These are phyloP conservation scores for Trifolium repens DNA, from an alignment of 306 rosid genomes.

Conservation along the genomic window DNA sequence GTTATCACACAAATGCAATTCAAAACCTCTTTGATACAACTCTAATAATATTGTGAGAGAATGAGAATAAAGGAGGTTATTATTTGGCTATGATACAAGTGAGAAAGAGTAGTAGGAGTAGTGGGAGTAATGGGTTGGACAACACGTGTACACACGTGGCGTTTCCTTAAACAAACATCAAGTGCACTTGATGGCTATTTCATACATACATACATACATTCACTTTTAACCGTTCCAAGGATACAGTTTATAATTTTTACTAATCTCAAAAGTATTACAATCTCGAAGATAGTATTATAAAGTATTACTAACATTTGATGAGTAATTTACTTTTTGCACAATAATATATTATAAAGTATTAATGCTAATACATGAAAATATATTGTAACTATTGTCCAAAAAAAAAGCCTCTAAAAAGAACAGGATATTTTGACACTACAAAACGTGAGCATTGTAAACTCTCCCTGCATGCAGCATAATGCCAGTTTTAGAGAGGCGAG, in stretches of 20 bases:
- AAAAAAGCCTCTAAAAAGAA: too few relatives aligned
- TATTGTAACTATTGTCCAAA: too few relatives aligned
- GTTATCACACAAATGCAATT: background rate
- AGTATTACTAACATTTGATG: too few relatives aligned
- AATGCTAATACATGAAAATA: too few relatives aligned
- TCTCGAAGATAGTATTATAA: too few relatives aligned
- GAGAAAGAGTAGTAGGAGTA: background rate
- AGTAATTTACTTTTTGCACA: too few relatives aligned
- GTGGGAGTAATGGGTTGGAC: background rate
- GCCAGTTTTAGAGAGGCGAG: background rate
- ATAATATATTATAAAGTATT: too few relatives aligned
- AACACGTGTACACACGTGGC: constrained; percentile 62
- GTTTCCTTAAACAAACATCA: background rate
- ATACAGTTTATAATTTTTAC: background rate
- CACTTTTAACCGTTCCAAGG: background rate
- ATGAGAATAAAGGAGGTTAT: background rate
- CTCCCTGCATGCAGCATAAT: background rate
- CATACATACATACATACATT: too few relatives aligned
- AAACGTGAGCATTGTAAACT: background rate
- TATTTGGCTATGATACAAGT: background rate
- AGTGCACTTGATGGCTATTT: constrained; percentile 34
- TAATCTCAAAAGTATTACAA: background rate
- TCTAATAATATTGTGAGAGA: background rate
- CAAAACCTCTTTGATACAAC: background rate
- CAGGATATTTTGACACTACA: background rate